A percentile compares a stretch with the other conserved stretches of the same genome.
These are phyloP conservation scores for Rhodotorula graminis DNA, from an alignment of 768 basidiomycete species.

Conservation along the genomic window DNA sequence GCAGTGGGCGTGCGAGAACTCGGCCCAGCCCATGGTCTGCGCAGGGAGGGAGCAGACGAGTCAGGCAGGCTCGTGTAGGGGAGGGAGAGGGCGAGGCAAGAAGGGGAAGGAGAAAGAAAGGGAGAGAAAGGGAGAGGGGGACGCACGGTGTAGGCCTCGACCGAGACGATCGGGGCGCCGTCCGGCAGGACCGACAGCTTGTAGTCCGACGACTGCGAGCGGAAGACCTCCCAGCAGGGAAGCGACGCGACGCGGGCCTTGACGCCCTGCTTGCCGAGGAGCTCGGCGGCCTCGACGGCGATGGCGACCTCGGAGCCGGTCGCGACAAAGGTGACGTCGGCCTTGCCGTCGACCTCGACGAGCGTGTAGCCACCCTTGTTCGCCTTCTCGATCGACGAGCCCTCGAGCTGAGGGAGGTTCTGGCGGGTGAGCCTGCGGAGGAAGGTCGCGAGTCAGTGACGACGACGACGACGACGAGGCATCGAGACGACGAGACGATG, in stretches of 20 bases:
- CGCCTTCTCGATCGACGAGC: conserved; percentile 78
- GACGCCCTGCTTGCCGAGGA: conserved; percentile 70
- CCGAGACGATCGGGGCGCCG: conserved; percentile 80
- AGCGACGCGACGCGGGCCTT: conserved; percentile 78
- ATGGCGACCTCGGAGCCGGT: conserved; percentile 85
- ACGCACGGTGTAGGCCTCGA: conserved; percentile 67
- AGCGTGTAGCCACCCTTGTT: conserved; percentile 82
- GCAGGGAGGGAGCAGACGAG: background rate
- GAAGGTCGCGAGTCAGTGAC: background rate
- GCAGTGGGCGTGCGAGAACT: conserved; percentile 75
- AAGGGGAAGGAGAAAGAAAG: background rate
- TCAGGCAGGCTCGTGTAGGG: conserved; percentile 10
- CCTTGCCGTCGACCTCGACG: conserved; percentile 62
- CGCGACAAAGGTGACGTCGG: conserved; percentile 83
- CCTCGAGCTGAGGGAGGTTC: conserved; percentile 87
- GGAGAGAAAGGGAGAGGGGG: background rate
- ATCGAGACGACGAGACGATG: no score
- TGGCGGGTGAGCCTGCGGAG: conserved; percentile 60
- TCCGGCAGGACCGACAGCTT: conserved; percentile 76
- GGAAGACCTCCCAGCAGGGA: conserved; percentile 81
- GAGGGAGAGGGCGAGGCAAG: background rate
- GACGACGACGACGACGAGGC: no score
- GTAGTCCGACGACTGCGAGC: conserved; percentile 74
- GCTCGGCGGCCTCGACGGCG: conserved; percentile 75
- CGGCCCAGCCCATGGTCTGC: conserved; percentile 74